Evolutionary conservation across 2,329 filamentous ascomycete genomes (phyloP), one percentile per base, ranked within the genome.

Genomic region (Tolypocladium tundrense): DNA sequence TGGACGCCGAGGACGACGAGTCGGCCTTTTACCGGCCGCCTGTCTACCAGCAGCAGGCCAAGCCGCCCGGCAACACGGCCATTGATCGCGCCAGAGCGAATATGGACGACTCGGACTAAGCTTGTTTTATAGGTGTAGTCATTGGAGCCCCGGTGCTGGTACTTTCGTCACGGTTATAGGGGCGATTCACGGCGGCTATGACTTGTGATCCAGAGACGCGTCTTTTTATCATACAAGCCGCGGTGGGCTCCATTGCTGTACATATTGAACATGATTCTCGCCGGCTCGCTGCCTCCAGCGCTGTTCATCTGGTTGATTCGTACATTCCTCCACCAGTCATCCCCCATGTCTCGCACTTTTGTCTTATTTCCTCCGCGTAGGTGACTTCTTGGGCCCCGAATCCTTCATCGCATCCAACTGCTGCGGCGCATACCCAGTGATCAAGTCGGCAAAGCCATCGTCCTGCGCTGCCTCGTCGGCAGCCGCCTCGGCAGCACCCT

Each of bases 1-100:
- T 99, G 50, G 94, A 99, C 70, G 89, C 91, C 10, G 93, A 96
- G 66, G 93, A 97, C 60, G 91, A 96, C 63, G 90, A 86, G 60
- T 79, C 81, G 4, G 81, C 80, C 13, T 87, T 87, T 67, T 87
- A 87, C 70, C 79, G 81, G 58, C 83, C 84, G 5, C 83, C 84
- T 3, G 79, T 85, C n/a, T 77, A 81, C 63, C 76, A 81, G 60
- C 64, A 73, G 33, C 67, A 73, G 55, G 73, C 76, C 65, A 81
- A 81, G 71, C 72, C 75, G 50, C 71, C 74, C 1, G 82, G 82
- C 5, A 70, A 85, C 63, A 85, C 82, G n/a, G 82, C 80, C 16
- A 78, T 85, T 54, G 82, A 85, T 65, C 75, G 82, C 54, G 82
- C 82, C 54, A 72, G 82, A 61, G 82, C 82, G 55, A 79, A 76